Base-by-base conservation (phyloP, 2,329 filamentous ascomycete genomes). In the Boeremia lycopersici region DNA sequence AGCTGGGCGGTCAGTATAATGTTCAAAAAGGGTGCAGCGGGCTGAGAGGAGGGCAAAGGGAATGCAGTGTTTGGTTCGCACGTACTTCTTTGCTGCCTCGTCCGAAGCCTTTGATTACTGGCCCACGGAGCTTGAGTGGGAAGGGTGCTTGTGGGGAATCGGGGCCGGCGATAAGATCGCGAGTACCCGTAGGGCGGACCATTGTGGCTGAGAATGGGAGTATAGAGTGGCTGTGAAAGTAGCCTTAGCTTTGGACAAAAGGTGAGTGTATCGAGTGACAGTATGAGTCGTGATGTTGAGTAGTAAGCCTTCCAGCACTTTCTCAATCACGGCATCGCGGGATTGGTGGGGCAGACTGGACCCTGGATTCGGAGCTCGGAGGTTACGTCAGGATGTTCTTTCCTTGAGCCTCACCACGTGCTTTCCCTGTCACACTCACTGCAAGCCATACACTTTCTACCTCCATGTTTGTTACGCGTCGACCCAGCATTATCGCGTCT, bases 21-120 rank as follows among this genome's bases (percentile, higher is more conserved):
- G 15, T n/a, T n/a, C 8, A 15, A 9, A 2, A 23, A 8, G 26
- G 9, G 25, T 35, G 6, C 1, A 4, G 33, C 44, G 39, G 23
- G 45, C 12, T 31, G 28, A 28, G 17, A 10, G 43, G 23, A 40
- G 25, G 15, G 29, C 36, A 23, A 23, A 23, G 19, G 5, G 19
- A 23, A 5, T 17, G 10, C 7, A 7, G 17, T 36, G 2, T 10
- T 9, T 2, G 9, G 11, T 9, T 43, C n/a, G 13, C 56, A 23
- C 77, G 55, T 74, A 93, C 90, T 78, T 97, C 93, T 80, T 92
- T 96, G 69, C 91, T 96, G 13, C 95, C 95, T 56, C 95, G 86
- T 36, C 95, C 93, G 75, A 98, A 98, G 30, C 95, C 95, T 68
- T 90, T 89, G 68, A 97, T 92, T 23, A 99, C 92, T 50, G 88